A percentile compares a stretch with the other conserved stretches of the same genome.
phyloP scores from a whole-genome alignment of 768 basidiomycete species.

The Calocera cornea region DNA sequence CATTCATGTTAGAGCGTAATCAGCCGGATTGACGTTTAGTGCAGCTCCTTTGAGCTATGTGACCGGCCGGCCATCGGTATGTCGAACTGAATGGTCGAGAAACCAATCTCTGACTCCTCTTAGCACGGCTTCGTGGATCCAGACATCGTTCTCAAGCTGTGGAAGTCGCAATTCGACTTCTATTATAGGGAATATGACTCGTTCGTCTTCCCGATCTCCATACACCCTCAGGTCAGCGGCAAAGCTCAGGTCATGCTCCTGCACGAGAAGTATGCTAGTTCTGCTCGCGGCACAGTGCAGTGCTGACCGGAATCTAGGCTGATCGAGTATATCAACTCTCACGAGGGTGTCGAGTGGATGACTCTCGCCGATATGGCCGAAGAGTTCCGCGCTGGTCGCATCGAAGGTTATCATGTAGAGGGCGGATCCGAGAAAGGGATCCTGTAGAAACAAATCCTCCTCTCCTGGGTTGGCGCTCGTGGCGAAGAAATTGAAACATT shows the following conservation, averaged over 20 bases:
- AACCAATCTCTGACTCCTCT: neutral
- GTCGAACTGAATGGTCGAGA: neutral
- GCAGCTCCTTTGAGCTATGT: neutral
- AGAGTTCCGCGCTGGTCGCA: constrained; percentile 2
- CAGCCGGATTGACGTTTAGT: neutral
- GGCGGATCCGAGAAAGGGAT: neutral
- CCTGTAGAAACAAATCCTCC: neutral
- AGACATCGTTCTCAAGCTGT: neutral
- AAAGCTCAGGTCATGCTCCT: neutral
- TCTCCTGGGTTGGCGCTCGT: neutral
- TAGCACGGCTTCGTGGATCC: neutral
- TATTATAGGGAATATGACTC: neutral
- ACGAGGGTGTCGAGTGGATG: constrained; percentile 2
- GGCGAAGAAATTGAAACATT: neutral
- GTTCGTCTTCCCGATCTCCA: constrained; percentile 1
- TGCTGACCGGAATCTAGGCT: neutral
- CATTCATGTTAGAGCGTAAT: neutral
- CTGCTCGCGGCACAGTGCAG: neutral
- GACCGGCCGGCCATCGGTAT: neutral
- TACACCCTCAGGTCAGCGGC: neutral
- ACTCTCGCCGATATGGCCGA: constrained; percentile 1
- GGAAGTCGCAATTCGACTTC: constrained; percentile 2
- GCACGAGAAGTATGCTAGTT: neutral
- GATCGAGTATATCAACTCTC: constrained; percentile 3
- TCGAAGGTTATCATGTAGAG: neutral